A percentile compares a stretch with the other conserved stretches of the same genome.
Evolutionary conservation across 768 basidiomycete genomes (phyloP).

Genomic region (Cyclocybe cylindracea): DNA sequence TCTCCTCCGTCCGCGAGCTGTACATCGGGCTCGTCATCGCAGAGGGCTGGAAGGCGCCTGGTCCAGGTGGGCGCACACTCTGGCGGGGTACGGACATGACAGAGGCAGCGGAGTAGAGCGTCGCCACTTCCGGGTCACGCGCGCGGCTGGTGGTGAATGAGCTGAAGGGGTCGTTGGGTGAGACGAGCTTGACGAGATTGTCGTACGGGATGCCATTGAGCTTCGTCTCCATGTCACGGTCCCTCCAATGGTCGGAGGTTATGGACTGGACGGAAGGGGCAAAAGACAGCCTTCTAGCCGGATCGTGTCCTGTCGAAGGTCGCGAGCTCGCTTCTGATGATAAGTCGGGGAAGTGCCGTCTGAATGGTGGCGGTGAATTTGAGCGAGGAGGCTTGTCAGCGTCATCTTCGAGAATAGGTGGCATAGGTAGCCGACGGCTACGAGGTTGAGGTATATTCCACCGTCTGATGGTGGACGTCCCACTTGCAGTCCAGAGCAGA

Average conservation of each 20-base stretch:
- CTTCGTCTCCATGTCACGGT: constrained; percentile 32
- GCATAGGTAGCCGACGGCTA: constrained; percentile 30
- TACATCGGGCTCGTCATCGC: constrained; percentile 26
- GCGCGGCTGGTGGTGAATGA: constrained; percentile 39
- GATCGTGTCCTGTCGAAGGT: constrained; percentile 29
- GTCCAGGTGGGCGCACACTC: constrained; percentile 23
- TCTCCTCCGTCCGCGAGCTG: constrained; percentile 37
- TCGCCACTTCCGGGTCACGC: constrained; percentile 79
- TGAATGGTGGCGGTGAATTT: constrained; percentile 14
- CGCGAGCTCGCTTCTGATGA: constrained; percentile 26
- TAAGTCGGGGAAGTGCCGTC: constrained; percentile 9
- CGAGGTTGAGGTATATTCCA: constrained; percentile 72
- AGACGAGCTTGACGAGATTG: constrained; percentile 67
- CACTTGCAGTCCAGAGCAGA: constrained; percentile 88
- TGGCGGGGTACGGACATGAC: constrained; percentile 59
- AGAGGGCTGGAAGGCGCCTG: constrained; percentile 24
- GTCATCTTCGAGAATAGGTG: constrained; percentile 21
- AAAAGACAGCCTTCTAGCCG: constrained; percentile 26
- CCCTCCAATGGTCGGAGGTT: constrained; percentile 31
- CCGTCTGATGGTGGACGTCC: constrained; percentile 76
- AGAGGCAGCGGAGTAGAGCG: constrained; percentile 84
- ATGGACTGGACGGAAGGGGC: constrained; percentile 36
- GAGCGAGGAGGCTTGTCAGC: constrained; percentile 21
- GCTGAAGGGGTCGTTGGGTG: constrained; percentile 63
- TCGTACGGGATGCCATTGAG: constrained; percentile 70